phyloP scores from a whole-genome alignment of 331 rosid genomes.

The Arachis monticola region DNA sequence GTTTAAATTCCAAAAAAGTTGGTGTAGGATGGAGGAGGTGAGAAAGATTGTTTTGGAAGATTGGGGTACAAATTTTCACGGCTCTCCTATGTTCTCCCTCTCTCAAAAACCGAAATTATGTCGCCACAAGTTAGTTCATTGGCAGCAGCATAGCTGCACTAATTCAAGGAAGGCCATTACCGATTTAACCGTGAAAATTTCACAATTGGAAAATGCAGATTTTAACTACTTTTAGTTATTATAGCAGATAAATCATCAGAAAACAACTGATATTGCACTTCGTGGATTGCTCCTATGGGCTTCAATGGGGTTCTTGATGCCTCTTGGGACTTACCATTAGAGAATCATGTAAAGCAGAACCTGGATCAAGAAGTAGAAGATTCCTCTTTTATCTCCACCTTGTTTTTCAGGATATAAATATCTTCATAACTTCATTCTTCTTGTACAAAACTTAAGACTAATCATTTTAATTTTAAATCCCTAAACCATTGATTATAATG shows the following conservation, averaged over 20 bases:
- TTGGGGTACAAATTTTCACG: too few relatives aligned
- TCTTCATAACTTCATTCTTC: conserved; percentile 16
- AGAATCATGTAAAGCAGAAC: conserved; percentile 58
- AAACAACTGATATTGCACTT: conserved; percentile 61
- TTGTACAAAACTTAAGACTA: neutral
- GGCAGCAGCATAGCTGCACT: too few relatives aligned
- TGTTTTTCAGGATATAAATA: conserved; percentile 67
- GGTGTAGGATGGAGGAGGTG: too few relatives aligned
- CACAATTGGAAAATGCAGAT: neutral
- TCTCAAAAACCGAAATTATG: too few relatives aligned
- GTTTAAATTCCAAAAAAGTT: too few relatives aligned
- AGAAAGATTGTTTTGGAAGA: too few relatives aligned
- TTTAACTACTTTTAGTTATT: neutral
- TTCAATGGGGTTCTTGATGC: conserved; percentile 84
- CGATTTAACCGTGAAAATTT: too few relatives aligned
- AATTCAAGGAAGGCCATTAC: too few relatives aligned
- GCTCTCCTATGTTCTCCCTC: too few relatives aligned
- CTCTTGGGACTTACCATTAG: conserved; percentile 76
- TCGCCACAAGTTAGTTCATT: too few relatives aligned
- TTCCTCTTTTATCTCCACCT: conserved; percentile 81
- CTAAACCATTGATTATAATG: conserved; percentile 26
- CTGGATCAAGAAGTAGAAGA: conserved; percentile 55
- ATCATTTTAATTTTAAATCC: neutral
- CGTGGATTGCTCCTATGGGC: conserved; percentile 88
- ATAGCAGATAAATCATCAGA: conserved; percentile 64